Percentiles rank a stretch among this genome's conserved stretches.
Evolutionary conservation across 176 grass and related monocot genomes (phyloP).

Genomic region (Aegilops longissima): DNA sequence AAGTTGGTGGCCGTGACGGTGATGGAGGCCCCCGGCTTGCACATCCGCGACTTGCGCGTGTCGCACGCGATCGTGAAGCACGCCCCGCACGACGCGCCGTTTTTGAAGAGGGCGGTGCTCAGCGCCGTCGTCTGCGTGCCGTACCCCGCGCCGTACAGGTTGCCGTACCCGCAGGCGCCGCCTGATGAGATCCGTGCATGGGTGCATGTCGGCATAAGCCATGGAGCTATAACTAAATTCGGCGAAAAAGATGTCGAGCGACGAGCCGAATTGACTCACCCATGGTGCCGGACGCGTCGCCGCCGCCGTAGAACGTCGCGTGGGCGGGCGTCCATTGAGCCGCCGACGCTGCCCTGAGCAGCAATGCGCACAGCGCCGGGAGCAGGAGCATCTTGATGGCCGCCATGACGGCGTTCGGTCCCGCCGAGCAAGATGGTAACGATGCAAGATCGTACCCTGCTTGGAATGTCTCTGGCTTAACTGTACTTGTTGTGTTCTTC

Average conservation of each 20-base stretch:
- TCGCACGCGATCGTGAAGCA: conserved; percentile 50
- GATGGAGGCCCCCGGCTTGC: conserved; percentile 24
- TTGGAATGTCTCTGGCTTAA: not conserved
- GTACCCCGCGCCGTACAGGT: conserved; percentile 64
- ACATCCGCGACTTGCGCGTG: conserved; percentile 18
- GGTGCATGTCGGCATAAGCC: not conserved
- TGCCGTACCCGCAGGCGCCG: conserved; percentile 72
- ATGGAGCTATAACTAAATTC: not conserved
- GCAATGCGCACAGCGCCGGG: not conserved
- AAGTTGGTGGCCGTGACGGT: not conserved
- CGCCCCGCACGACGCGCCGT: conserved; percentile 46
- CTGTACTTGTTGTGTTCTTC: not conserved
- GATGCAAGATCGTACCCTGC: not conserved
- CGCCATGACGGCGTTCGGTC: conserved; percentile 10
- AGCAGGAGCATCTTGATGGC: not conserved
- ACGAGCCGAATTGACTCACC: not conserved
- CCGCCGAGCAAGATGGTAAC: not conserved
- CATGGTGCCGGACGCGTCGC: conserved; percentile 45
- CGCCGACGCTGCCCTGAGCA: not conserved
- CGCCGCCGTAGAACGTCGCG: conserved; percentile 54
- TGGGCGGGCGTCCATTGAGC: conserved; percentile 33
- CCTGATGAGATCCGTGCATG: conserved; percentile 27
- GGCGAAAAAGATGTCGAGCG: not conserved
- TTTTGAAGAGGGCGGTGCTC: conserved; percentile 53
- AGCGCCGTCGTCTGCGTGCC: conserved; percentile 38